Evolutionary conservation across 129 eudicot species (phyloP), one percentile per base, ranked within the genome.

Genomic region (Lonicera japonica): DNA sequence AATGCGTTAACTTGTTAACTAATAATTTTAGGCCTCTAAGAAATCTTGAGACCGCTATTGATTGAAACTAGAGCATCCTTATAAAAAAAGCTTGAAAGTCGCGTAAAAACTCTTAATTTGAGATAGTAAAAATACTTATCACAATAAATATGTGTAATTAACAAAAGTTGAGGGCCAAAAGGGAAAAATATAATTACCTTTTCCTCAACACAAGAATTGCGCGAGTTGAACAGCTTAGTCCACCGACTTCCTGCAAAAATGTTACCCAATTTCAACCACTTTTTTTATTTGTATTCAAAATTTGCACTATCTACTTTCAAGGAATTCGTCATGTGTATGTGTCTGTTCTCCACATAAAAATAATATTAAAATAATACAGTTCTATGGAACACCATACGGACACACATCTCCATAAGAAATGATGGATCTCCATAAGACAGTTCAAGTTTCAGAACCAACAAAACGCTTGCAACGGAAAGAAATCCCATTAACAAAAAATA

Each of bases 171-270:
- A 29, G 6, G 2, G 6, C 36, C 36, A 29, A 29, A 29, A 29
- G 6, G 36, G 36, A 29, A 29, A 29, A 29, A 29, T 29, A 29
- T 6, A 29, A 1, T 1, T 29, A 29, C 36, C 36, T 29, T 29
- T 29, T 29, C 36, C 36, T 29, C 36, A n/a, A n/a, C n/a, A n/a
- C n/a, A 29, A 29, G 36, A 29, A 29, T 29, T 1, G 36, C 6
- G 36, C 36, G 36, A 29, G 36, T 29, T 29, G 36, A 29, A 29
- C 36, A 29, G 36, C 4, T 29, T 29, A 29, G 63, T 56, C 73
- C 84, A 82, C 88, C 82, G 84, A 78, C 83, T 80, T 71, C 61
- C 51, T 63, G 73, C 43, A 71, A 73, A 71, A 70, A 61, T 57
- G 62, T 34, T 53, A 29, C 48, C 36, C 36, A 62, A 77, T 66